Percentiles rank a stretch among this genome's conserved stretches.
Conservation (phyloP, 208 protist genomes). For the Leishmania amazonensis region DNA sequence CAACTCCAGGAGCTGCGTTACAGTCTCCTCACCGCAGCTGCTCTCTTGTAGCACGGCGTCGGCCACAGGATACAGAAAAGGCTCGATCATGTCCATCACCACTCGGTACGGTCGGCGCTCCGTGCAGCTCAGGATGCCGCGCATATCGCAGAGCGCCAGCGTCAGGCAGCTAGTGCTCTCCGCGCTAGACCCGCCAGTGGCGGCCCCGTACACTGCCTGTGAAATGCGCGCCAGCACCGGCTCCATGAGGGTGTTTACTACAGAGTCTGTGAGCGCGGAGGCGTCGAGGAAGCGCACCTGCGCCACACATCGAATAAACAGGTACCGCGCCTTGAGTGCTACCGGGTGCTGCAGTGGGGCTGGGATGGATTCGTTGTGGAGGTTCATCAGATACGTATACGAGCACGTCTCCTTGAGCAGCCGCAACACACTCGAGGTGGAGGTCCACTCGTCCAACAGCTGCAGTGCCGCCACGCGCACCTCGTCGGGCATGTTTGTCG, state of each 20-base stretch:
- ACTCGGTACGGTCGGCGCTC: conserved; percentile 35
- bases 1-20: conserved; percentile 35
- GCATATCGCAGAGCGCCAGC: conserved; percentile 37
- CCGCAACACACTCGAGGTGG: conserved; percentile 33
- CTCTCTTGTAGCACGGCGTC: conserved; percentile 23
- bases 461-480: conserved; percentile 27
- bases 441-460: conserved; percentile 37
- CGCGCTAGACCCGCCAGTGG: background rate
- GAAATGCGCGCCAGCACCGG: conserved; percentile 22
- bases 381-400: conserved; percentile 22
- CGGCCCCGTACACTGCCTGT: background rate
- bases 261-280: conserved; percentile 21
- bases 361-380: conserved; percentile 17
- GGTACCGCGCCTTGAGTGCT: conserved; percentile 26
- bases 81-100: conserved; percentile 40
- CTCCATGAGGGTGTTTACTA: conserved; percentile 20
- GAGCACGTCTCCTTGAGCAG: conserved; percentile 31
- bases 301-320: conserved; percentile 44
- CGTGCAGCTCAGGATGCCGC: conserved; percentile 42
- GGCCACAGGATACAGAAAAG: conserved; percentile 26
- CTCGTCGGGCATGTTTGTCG: conserved; percentile 15
- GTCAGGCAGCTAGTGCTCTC: conserved; percentile 7
- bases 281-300: conserved; percentile 33
- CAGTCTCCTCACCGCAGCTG: conserved; percentile 10
- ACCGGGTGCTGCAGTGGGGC: conserved; percentile 18